These are phyloP conservation scores for Venustampulla echinocandica DNA, from an alignment of 495 filamentous ascomycete species.

Conservation along the genomic window DNA sequence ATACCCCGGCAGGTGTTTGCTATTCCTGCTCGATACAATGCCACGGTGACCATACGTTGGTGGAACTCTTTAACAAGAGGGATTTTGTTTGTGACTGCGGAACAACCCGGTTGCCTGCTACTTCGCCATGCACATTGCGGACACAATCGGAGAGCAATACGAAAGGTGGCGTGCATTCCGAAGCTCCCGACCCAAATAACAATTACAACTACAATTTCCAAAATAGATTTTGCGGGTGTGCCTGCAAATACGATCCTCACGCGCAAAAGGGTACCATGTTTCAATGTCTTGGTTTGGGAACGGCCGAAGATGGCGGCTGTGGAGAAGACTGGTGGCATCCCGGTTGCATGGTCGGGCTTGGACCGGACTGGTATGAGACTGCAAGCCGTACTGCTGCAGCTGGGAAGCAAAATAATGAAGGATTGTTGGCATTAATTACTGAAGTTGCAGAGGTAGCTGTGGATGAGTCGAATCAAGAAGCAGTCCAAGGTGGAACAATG, in stretches of 20 bases:
- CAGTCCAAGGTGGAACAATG: conserved; percentile 8
- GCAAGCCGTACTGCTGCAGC: conserved; percentile 29
- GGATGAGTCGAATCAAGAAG: conserved; percentile 8
- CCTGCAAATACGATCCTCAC: conserved; percentile 72
- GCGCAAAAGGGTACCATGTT: conserved; percentile 98
- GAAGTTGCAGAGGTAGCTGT: conserved; percentile 19
- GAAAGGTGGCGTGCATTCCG: conserved; percentile 67
- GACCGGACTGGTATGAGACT: conserved; percentile 48
- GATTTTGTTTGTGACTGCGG: conserved; percentile 97
- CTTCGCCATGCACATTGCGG: conserved; percentile 67
- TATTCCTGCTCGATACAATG: conserved; percentile 96
- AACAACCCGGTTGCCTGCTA: conserved; percentile 64
- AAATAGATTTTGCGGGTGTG: conserved; percentile 88
- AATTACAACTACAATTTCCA: conserved; percentile 91
- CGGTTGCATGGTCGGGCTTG: conserved; percentile 78
- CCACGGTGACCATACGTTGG: conserved; percentile 88
- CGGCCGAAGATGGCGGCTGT: conserved; percentile 60
- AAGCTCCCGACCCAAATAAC: conserved; percentile 63
- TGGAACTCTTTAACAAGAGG: conserved; percentile 93
- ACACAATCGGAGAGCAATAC: conserved; percentile 61
- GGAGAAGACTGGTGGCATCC: conserved; percentile 99
- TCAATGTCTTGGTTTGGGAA: conserved; percentile 82
- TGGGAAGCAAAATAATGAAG: conserved; percentile 17
- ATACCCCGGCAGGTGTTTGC: conserved; percentile 75
- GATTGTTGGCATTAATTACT: conserved; percentile 17